Conservation (phyloP, 352 stramenopile genomes). For the Aphanomyces invadans region DNA sequence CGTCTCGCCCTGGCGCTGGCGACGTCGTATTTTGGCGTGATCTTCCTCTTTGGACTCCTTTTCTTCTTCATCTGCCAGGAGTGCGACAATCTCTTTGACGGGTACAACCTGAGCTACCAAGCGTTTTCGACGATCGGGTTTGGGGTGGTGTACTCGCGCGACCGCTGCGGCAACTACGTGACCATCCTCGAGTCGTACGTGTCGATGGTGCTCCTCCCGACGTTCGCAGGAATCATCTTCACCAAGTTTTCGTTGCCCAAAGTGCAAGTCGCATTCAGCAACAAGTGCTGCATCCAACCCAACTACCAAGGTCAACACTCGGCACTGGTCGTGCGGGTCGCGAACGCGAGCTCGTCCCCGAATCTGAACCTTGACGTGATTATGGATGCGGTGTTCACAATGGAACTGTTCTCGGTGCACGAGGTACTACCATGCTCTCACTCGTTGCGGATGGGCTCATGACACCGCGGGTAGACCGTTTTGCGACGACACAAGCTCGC, state of each 20-base stretch:
- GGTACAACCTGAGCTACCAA: conserved; percentile 74
- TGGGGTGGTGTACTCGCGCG: conserved; percentile 57
- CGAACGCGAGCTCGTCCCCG: conserved; percentile 70
- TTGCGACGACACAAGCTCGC: conserved; percentile 51
- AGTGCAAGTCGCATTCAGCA: conserved; percentile 73
- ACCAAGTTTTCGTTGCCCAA: conserved; percentile 75
- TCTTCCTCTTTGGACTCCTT: conserved; percentile 26
- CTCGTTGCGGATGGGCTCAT: background rate
- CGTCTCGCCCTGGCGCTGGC: conserved; percentile 59
- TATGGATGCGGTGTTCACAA: conserved; percentile 72
- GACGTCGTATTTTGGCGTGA: conserved; percentile 17
- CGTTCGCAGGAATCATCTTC: conserved; percentile 74
- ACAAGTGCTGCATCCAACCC: conserved; percentile 63
- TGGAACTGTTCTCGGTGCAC: conserved; percentile 69
- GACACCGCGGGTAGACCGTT: background rate
- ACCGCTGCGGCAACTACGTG: conserved; percentile 56
- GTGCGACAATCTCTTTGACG: conserved; percentile 43
- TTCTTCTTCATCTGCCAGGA: conserved; percentile 68
- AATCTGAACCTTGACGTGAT: conserved; percentile 52
- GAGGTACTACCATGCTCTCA: background rate
- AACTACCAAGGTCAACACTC: conserved; percentile 57
- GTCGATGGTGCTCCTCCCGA: conserved; percentile 74
- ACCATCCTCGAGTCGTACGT: conserved; percentile 72
- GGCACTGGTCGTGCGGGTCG: conserved; percentile 67
- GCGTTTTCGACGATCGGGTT: conserved; percentile 83